Base-by-base conservation (phyloP, 148 eudicot species). In the Amaranthus hypochondriacus region DNA sequence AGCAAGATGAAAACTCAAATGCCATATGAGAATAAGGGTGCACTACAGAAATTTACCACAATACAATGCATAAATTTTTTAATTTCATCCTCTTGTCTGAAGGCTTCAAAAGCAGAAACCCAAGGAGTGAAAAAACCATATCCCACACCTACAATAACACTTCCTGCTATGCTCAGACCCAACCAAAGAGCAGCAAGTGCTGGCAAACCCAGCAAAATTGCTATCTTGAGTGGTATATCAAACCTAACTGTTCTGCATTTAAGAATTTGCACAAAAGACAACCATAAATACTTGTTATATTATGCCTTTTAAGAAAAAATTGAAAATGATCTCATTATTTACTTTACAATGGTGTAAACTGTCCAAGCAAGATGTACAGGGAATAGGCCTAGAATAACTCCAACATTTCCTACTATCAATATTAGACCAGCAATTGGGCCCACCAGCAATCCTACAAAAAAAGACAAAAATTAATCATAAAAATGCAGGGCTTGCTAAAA, bases 41-140 rank as follows among this genome's bases (percentile, higher is more conserved):
- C 42, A 79, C 15, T 9, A 56, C 71, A 65, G 74, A 70, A 57
- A 5, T n/a, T 68, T 90, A 92, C 98, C 92, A 95, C 93, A 90
- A 92, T 78, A 84, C 87, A 86, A 48, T 95, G 97, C 71, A 71
- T 77, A 83, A 84, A 90, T 74, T 86, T 92, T 66, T 84, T 71
- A 72, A 80, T 83, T 77, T 87, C 96, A 76, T 83, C 75, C 15
- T 84, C 98, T 61, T 76, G 84, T 76, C 97, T 84, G 79, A 90
- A 95, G 75, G 98, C 92, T 73, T 95, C 97, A 76, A 95, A 95
- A 66, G 98, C 75, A 6, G 98, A 90, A 75, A 92, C 82, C 97
- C 92, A 95, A 59, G 97, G 98, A 74, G 93, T 85, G 83, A 95
- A 90, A 73, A 92, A 95, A 0, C 98, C 98, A 95, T 95, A 95